Base-by-base conservation (phyloP, 345 rosid species). In the Punica granatum region DNA sequence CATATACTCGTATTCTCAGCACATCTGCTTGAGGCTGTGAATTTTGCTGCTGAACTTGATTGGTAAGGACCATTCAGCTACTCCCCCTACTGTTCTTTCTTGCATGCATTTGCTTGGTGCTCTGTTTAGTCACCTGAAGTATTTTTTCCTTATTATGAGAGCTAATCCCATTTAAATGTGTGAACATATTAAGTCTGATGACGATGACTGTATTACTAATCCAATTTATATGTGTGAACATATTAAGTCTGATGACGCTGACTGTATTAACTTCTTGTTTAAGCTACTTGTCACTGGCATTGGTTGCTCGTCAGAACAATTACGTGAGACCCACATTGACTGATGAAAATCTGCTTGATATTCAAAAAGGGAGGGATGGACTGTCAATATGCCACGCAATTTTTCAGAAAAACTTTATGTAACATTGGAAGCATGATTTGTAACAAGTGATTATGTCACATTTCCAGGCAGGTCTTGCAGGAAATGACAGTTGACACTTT, bases 401-500 rank as follows among this genome's bases (percentile, higher is more conserved):
- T 39, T 33, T 42, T n/a, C 33, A 39, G 28, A 63, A n/a, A 36
- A 39, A 4, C 33, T 26, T 34, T 51, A 6, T n/a, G 60, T 14
- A 56, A 56, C 7, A 37, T 35, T 16, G 46, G n/a, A 23, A 32
- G 43, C 21, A 13, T 43, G 69, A 34, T 39, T 46, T 68, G n/a
- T 37, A 35, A 63, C 30, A 36, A 51, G 12, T 46, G 26, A 13
- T 63, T 49, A 42, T 43, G 49, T 60, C 66, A 11, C 11, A 59
- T 71, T 71, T 73, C 58, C 88, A 91, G 99, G 73, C 99, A 93
- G 78, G 84, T 88, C 80, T 85, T 93, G 86, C 99, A 93, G 84
- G 99, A 93, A 84, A 88, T 93, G 97, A 83, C 91, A 0, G 96
- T 93, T 10, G 96, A 91, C 82, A 87, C 99, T 42, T 93, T 91